A percentile compares a stretch with the other conserved stretches of the same genome.
These are phyloP conservation scores for Colletotrichum neosansevieriae DNA, from an alignment of 2,329 filamentous ascomycete species.

Conservation along the genomic window DNA sequence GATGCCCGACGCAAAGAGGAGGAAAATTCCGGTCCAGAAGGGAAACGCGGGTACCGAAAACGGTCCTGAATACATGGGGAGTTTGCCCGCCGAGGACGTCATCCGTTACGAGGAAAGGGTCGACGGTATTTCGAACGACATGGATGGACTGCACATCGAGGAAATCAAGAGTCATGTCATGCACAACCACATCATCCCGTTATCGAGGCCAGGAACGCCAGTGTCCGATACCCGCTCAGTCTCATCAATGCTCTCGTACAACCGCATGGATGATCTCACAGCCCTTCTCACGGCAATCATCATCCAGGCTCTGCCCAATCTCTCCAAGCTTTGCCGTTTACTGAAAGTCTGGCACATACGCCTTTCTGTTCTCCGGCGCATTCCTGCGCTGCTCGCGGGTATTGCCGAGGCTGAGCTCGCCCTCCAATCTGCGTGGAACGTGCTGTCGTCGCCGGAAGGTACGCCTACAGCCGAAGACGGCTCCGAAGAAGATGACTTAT, in stretches of 20 bases:
- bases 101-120: slow-evolving; percentile 78
- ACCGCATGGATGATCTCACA: slow-evolving; percentile 87
- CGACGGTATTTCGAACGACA: slow-evolving; percentile 76
- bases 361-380: slow-evolving; percentile 78
- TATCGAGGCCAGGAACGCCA: slow-evolving; percentile 64
- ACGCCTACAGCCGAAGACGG: slow-evolving; percentile 9
- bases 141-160: slow-evolving; percentile 81
- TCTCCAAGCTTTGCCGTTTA: slow-evolving; percentile 79
- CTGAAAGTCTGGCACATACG: slow-evolving; percentile 84
- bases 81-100: slow-evolving; percentile 74
- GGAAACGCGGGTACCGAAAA: slow-evolving; percentile 47
- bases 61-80: slow-evolving; percentile 71
- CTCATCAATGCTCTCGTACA: slow-evolving; percentile 66
- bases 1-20: slow-evolving; percentile 56
- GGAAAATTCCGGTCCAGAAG: slow-evolving; percentile 50
- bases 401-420: slow-evolving; percentile 76
- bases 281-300: slow-evolving; percentile 92
- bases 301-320: slow-evolving; percentile 85
- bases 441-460: slow-evolving; percentile 56
- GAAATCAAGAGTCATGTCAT: slow-evolving; percentile 91
- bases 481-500: slow-evolving; percentile 42
- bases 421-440: slow-evolving; percentile 75
- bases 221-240: slow-evolving; percentile 56
- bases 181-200: slow-evolving; percentile 78
- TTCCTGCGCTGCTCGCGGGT: slow-evolving; percentile 75